Evolutionary conservation across 371 early-diverging fungal species (phyloP).

Genomic region (Lichtheimia hyalospora): DNA sequence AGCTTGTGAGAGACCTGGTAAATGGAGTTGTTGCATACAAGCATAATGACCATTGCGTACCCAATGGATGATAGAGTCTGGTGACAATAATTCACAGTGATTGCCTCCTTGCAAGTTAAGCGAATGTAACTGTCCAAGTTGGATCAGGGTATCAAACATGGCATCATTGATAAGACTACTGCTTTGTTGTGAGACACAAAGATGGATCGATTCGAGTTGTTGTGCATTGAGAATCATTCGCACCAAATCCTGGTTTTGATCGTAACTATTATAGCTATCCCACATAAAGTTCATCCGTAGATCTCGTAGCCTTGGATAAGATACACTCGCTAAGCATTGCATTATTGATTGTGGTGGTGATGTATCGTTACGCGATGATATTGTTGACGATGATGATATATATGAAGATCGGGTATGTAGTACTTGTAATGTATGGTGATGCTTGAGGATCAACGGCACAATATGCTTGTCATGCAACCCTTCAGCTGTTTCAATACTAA

Average conservation of each 20-base stretch:
- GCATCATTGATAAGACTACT: background rate
- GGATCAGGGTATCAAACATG: background rate
- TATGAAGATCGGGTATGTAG: conserved; percentile 1
- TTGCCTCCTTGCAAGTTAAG: background rate
- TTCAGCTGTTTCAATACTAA: conserved; percentile 6
- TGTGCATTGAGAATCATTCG: background rate
- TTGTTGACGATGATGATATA: background rate
- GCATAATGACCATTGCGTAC: background rate
- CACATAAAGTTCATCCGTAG: background rate
- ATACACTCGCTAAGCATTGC: background rate
- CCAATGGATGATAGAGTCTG: background rate
- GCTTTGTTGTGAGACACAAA: background rate
- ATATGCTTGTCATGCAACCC: background rate
- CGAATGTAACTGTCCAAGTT: background rate
- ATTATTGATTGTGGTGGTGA: background rate
- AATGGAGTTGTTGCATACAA: background rate
- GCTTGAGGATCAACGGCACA: background rate
- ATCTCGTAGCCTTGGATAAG: background rate
- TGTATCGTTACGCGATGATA: too few species aligned
- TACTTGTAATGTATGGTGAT: background rate
- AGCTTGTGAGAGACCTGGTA: background rate
- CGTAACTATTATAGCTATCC: background rate
- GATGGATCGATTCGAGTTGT: background rate
- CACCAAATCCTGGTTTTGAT: background rate
- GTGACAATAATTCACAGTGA: background rate